phyloP scores from a whole-genome alignment of 2,329 filamentous ascomycete genomes.

The Pseudocercospora musae region DNA sequence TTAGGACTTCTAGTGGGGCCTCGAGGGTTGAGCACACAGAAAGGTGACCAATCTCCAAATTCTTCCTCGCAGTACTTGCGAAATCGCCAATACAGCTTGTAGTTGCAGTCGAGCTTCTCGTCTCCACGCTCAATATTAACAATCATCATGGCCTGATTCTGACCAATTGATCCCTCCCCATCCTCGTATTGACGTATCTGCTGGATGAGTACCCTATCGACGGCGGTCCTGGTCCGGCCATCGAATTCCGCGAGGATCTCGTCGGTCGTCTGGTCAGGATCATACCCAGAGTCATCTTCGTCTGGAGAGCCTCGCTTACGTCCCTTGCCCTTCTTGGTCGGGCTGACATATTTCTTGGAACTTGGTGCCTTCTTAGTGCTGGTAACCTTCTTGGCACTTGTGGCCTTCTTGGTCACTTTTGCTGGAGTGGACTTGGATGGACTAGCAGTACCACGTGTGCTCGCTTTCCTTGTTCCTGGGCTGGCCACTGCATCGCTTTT shows the following conservation, averaged over 20 bases:
- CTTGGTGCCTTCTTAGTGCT: not conserved
- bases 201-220: constrained; percentile 10
- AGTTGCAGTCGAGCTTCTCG: constrained; percentile 5
- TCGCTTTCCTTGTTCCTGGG: not conserved
- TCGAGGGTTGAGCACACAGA: not conserved
- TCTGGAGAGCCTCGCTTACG: constrained; percentile 5
- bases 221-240: constrained; percentile 3
- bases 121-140: not conserved
- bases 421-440: not conserved
- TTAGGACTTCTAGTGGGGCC: constrained; percentile 1
- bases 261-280: constrained; percentile 6
- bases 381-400: constrained; percentile 2
- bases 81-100: constrained; percentile 18
- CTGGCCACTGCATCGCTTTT: not conserved
- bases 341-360: not conserved
- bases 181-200: not conserved
- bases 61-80: constrained; percentile 3
- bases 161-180: not conserved
- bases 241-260: constrained; percentile 12
- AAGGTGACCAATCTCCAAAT: not conserved
- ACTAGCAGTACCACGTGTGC: not conserved
- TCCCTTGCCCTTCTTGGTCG: not conserved
- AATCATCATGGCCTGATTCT: not conserved
- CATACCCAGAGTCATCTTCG: constrained; percentile 9
- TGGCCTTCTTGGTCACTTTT: not conserved